These are phyloP conservation scores for Solanum sitiens DNA, from an alignment of 257 asterid species.

Conservation along the genomic window DNA sequence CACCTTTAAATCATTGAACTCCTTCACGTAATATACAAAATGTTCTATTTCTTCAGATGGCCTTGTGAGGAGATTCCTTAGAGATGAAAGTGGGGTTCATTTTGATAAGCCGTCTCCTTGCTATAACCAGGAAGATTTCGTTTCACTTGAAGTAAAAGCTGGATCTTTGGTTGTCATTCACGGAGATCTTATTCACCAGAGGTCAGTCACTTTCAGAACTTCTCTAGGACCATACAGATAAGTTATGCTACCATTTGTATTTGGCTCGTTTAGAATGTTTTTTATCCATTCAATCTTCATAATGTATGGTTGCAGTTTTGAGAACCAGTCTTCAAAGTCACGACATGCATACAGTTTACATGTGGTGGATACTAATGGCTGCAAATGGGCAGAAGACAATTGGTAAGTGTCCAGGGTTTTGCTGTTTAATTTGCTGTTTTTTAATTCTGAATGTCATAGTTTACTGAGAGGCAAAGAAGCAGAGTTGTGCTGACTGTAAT, in stretches of 20 bases:
- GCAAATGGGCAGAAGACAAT: conserved; percentile 80
- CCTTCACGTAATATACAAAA: background rate
- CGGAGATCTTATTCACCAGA: conserved; percentile 77
- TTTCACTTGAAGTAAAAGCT: conserved; percentile 64
- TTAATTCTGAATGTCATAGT: background rate
- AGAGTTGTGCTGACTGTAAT: background rate
- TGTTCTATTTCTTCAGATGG: conserved; percentile 37
- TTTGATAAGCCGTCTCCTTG: conserved; percentile 79
- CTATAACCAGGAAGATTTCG: conserved; percentile 56
- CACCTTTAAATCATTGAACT: background rate
- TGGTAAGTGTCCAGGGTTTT: conserved; percentile 42
- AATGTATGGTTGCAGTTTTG: conserved; percentile 38
- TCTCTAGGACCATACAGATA: background rate
- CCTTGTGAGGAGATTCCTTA: conserved; percentile 75
- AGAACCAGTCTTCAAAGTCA: conserved; percentile 68
- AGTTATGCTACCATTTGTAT: background rate
- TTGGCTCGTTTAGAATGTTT: background rate
- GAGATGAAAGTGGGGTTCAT: conserved; percentile 75
- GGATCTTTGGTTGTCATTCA: conserved; percentile 75
- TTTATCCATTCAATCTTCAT: background rate
- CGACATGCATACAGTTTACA: conserved; percentile 90
- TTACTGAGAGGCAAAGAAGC: background rate
- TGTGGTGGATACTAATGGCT: conserved; percentile 76
- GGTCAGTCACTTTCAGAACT: conserved; percentile 21
- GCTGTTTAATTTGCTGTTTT: background rate